Conservation (phyloP, 208 protist species). For the Herpetomonas samuelpessoai region DNA sequence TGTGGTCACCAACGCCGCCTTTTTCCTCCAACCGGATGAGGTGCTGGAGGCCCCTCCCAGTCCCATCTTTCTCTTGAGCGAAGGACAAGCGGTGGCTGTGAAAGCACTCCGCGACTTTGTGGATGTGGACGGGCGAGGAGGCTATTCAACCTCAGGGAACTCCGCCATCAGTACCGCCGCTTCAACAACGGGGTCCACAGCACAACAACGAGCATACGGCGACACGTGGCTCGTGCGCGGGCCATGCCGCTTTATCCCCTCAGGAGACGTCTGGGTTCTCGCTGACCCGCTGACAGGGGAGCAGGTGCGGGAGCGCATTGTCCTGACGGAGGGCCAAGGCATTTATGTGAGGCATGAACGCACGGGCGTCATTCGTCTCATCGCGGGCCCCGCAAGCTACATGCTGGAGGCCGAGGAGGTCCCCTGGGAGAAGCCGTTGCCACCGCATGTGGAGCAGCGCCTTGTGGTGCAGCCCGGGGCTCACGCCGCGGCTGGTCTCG, state of each 20-base stretch:
- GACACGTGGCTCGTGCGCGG: conserved; percentile 91
- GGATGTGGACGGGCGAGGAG: conserved; percentile 24
- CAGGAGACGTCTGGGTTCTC: conserved; percentile 31
- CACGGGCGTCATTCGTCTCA: conserved; percentile 64
- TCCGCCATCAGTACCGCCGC: no score
- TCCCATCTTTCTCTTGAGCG: conserved; percentile 68
- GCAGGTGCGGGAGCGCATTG: conserved; percentile 43
- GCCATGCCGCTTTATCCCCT: conserved; percentile 79
- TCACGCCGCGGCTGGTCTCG: background rate
- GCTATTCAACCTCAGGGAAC: no score
- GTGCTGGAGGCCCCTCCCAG: conserved; percentile 52
- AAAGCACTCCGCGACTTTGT: conserved; percentile 60
- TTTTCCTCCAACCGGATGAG: conserved; percentile 89
- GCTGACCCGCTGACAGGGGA: conserved; percentile 23
- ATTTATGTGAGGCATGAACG: conserved; percentile 77
- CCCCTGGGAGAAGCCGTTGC: conserved; percentile 79
- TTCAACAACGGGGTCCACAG: conserved; percentile 3
- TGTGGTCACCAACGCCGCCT: conserved; percentile 67
- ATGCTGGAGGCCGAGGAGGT: conserved; percentile 78
- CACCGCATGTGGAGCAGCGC: conserved; percentile 44
- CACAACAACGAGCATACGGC: conserved; percentile 53
- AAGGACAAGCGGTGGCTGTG: conserved; percentile 85
- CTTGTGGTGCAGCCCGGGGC: conserved; percentile 24
- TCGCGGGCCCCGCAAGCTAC: conserved; percentile 69
- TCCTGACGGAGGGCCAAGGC: conserved; percentile 68